These are phyloP conservation scores for Lactarius deliciosus DNA, from an alignment of 768 basidiomycete species.

Conservation along the genomic window DNA sequence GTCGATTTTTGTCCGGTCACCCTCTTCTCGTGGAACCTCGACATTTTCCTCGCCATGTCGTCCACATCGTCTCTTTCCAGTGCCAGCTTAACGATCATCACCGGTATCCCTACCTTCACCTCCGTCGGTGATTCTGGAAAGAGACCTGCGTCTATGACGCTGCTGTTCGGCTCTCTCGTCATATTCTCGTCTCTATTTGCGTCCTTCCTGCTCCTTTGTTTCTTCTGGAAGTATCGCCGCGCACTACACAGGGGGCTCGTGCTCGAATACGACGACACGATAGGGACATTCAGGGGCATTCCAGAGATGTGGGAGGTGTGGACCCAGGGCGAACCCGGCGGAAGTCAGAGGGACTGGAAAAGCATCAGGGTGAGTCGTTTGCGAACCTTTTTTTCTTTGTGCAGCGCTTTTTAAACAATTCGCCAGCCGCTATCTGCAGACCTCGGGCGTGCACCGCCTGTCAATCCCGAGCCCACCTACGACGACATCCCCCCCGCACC, in stretches of 20 bases:
- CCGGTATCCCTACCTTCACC: background rate
- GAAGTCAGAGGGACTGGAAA: conserved; percentile 10
- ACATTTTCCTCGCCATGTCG: conserved; percentile 13
- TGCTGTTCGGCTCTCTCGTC: conserved; percentile 17
- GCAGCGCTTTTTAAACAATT: background rate
- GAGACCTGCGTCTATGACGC: background rate
- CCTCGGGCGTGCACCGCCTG: background rate
- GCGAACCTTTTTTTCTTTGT: background rate
- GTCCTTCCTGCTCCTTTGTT: conserved; percentile 9
- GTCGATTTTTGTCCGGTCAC: background rate
- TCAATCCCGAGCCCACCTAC: background rate
- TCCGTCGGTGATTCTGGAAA: background rate
- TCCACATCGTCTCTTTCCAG: background rate
- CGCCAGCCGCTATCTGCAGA: conserved; percentile 22
- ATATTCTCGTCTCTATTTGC: conserved; percentile 11
- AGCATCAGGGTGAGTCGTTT: conserved; percentile 14
- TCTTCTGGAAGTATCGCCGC: conserved; percentile 18
- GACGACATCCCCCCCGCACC: background rate
- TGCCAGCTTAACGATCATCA: background rate
- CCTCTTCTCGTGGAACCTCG: background rate
- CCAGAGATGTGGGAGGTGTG: conserved; percentile 27
- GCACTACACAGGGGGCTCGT: background rate
- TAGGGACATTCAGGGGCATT: background rate
- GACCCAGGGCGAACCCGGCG: conserved; percentile 9
- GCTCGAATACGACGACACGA: conserved; percentile 11